Evolutionary conservation across 148 eudicot genomes (phyloP), one percentile per base, ranked within the genome.

Genomic region (Rhododendron ovatum): DNA sequence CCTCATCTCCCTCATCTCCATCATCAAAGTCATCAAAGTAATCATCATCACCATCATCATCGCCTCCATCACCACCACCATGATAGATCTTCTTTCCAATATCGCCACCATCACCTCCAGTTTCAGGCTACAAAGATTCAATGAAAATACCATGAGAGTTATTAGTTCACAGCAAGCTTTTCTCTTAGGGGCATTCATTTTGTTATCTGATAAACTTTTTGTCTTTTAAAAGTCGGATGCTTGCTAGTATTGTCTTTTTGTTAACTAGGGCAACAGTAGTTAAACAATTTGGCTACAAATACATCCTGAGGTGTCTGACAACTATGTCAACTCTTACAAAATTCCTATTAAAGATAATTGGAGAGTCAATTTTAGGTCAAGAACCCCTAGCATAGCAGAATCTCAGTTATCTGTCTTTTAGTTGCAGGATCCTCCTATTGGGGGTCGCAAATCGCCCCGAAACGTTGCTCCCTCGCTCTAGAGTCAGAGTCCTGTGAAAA

Each of bases 51-150:
- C 95, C 99, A 39, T 98, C 98, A 82, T 90, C 94, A 88, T 96
- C 99, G 15, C 99, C 99, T 84, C 99, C 98, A 91, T 96, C 99
- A 41, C 99, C 99, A 85, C 99, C 99, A 47, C 99, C 99, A 89
- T 90, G 79, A 84, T 86, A 91, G 48, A 95, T 90, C 80, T 87
- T 92, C 89, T 96, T 96, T 59, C 99, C 99, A 65, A 92, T 93
- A 91, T 95, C 89, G 7, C 98, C 99, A 86, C 96, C 98, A 63
- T 95, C 99, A 69, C 98, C 99, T 67, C 99, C 99, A 83, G 92
- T 90, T 45, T 95, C 92, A 84, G 89, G 82, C 99, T 96, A 89
- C 53, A 85, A 83, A 24, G 73, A 63, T 73, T 48, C 37, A 12
- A 30, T 65, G 28, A 69, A 67, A 69, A 69, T 13, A 4, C 37